phyloP scores from a whole-genome alignment of 108 stramenopile genomes.

The Schizochytrium sp. region DNA sequence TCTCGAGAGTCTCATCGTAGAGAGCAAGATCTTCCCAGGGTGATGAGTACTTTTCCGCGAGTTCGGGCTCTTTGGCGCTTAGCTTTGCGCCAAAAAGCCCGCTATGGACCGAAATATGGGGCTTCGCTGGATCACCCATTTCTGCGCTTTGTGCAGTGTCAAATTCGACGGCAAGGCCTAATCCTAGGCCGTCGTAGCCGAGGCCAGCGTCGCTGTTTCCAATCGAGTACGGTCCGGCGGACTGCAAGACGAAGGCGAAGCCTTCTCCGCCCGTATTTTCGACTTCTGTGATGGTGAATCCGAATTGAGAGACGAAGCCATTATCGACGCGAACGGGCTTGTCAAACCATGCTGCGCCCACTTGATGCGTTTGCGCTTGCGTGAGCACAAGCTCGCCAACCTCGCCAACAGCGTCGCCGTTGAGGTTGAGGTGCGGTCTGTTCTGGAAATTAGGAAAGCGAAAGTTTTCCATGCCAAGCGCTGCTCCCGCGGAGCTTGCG shows the following conservation, averaged over 20 bases:
- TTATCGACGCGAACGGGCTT: not conserved
- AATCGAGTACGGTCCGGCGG: not conserved
- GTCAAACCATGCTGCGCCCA: not conserved
- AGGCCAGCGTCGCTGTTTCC: not conserved
- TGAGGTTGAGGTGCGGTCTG: not conserved
- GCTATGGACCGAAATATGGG: conserved; percentile 3
- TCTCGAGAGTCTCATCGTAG: not conserved
- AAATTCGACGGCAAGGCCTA: not conserved
- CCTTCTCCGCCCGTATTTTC: conserved; percentile 7
- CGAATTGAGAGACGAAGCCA: not conserved
- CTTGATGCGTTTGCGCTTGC: not conserved
- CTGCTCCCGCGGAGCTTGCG: not conserved
- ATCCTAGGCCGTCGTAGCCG: conserved; percentile 11
- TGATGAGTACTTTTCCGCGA: not conserved
- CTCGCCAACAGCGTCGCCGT: not conserved
- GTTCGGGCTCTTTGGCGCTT: not conserved
- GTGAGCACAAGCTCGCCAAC: not conserved
- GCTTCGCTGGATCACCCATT: not conserved
- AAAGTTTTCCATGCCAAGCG: not conserved
- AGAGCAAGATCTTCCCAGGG: not conserved
- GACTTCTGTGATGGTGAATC: not conserved
- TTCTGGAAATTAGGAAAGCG: not conserved
- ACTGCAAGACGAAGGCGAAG: not conserved
- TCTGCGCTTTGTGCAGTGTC: not conserved
- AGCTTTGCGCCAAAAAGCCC: not conserved